Evolutionary conservation across 495 filamentous ascomycete genomes (phyloP).

Genomic region (Corynascus novoguineensis): DNA sequence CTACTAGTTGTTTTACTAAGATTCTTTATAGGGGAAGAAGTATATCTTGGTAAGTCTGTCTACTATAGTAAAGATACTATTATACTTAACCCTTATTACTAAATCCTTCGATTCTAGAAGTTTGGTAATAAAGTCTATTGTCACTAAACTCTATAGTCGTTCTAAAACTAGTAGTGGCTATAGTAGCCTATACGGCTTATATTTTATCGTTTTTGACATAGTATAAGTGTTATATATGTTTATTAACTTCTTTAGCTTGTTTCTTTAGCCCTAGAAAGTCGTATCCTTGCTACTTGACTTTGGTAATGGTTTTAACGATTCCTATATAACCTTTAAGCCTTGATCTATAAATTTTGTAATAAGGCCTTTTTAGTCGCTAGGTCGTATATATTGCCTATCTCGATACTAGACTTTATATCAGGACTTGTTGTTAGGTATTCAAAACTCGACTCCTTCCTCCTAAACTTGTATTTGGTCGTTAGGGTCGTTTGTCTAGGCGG

Average conservation of each 20-base stretch:
- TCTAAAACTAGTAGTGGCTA: background rate
- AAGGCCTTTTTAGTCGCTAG: background rate
- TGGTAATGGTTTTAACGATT: background rate
- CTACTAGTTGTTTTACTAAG: background rate
- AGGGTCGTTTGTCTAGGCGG: too few relatives aligned
- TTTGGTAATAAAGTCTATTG: slow-evolving; percentile 6
- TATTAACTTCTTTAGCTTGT: background rate
- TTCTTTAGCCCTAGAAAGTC: background rate
- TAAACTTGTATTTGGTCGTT: too few relatives aligned
- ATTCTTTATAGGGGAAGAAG: background rate
- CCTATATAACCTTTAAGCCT: slow-evolving; percentile 7
- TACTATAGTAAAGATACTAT: slow-evolving; percentile 7
- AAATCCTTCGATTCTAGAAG: background rate
- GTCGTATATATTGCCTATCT: background rate
- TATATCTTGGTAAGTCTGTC: slow-evolving; percentile 8
- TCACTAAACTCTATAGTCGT: slow-evolving; percentile 1
- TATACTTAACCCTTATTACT: slow-evolving; percentile 2
- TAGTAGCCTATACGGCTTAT: background rate
- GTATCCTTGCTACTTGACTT: background rate
- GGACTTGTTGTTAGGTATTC: too few relatives aligned
- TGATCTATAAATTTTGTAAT: background rate
- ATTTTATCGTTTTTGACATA: background rate
- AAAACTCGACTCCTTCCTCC: background rate
- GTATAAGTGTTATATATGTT: background rate
- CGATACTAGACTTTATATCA: background rate